These are phyloP conservation scores for Stephania cephalantha DNA, from an alignment of 164 flowering plant genomes.

Conservation along the genomic window DNA sequence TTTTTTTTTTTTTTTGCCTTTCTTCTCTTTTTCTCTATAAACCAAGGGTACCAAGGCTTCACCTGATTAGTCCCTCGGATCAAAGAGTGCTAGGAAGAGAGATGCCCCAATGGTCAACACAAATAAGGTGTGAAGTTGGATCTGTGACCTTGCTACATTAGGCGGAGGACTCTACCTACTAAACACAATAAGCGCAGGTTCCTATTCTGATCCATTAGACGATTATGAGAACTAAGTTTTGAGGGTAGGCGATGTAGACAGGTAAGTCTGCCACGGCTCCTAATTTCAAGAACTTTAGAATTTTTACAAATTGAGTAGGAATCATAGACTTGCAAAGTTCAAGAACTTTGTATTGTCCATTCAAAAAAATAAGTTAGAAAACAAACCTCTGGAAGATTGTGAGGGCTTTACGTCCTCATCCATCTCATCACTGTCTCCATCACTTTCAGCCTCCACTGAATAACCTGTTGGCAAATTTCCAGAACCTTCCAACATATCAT, in stretches of 20 bases:
- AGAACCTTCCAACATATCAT: conserved; percentile 42
- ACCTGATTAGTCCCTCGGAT: no score
- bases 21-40: no score
- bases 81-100: no score
- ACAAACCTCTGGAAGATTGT: conserved; percentile 34
- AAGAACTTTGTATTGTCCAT: background rate
- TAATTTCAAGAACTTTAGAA: background rate
- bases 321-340: no score
- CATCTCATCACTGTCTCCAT: conserved; percentile 54
- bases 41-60: no score
- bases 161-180: no score
- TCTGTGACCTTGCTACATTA: no score
- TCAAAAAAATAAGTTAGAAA: background rate
- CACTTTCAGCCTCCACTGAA: conserved; percentile 17
- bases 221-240: background rate
- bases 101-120: no score
- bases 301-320: background rate
- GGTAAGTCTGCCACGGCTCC: background rate
- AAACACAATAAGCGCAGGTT: no score
- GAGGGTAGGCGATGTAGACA: background rate
- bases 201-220: background rate
- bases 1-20: no score
- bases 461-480: conserved; percentile 15
- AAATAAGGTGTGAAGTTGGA: no score
- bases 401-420: conserved; percentile 38